Evolutionary conservation across 179 eudicot species (phyloP), one percentile per base, ranked within the genome.

Genomic region (Sideroxylon spinosum): DNA sequence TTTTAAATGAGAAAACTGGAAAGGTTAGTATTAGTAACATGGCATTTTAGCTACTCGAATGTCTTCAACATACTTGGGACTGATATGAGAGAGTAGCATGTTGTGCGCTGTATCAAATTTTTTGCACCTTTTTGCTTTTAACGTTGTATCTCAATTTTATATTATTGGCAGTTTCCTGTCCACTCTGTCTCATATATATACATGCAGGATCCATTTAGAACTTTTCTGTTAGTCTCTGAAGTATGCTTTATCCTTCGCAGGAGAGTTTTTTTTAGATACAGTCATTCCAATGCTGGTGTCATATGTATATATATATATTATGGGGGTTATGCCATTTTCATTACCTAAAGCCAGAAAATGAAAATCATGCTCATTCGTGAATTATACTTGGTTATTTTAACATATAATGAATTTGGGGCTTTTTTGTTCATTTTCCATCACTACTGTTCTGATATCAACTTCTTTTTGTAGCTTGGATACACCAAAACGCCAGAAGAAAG

Each of bases 401-500:
- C 57, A 59, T 62, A 48, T 74, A 52, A 9, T 65, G 29, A 44
- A 44, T 25, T 29, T 32, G 2, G 48, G 55, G 14, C 37, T 48
- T 68, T 16, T 60, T 0, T 1, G 52, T 75, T 19, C 6, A 22
- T 73, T 37, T 23, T 48, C 81, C 46, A 25, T 46, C 20, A 26
- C 68, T 25, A 22, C 10, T 56, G 14, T 73, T 74, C 49, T 81
- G 68, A 76, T 65, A 44, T 20, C 50, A 48, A 71, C n/a, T 22
- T 74, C 71, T 62, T 70, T 60, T 76, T 87, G 88, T 97, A 96
- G 99, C 99, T 96, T 85, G 99, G 98, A 59, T 96, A 96, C 88
- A 96, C 99, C 63, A 94, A 94, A 81, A 94, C 90, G 85, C 99
- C 92, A 77, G 99, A 96, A 87, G 99, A 96, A 84, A 86, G 88